Base-by-base conservation (phyloP, 2,329 filamentous ascomycete genomes). In the Fusarium nelsonii region DNA sequence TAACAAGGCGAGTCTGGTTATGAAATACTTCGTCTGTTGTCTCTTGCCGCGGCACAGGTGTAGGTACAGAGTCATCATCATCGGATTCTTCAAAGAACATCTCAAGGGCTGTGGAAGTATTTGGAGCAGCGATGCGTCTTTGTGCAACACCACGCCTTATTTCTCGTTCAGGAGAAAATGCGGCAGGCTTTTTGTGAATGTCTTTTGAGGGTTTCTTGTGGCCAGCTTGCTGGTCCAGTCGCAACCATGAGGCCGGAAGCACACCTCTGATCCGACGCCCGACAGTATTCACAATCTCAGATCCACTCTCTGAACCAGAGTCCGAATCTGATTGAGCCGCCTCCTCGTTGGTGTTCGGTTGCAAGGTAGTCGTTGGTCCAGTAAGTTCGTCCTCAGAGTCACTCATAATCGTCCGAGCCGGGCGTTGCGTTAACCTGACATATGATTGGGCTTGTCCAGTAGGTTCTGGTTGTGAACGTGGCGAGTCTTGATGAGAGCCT, bases 211-310 rank as follows among this genome's bases (percentile, higher is more conserved):
- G 72, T 56, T 77, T 80, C 59, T 74, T 71, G 16, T 73, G 73
- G 69, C 73, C 77, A 32, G 78, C 67, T 57, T 84, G 80, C 59
- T 86, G 84, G 71, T 90, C 87, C 26, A 91, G 76, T 41, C 88
- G 84, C 57, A 91, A 81, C 85, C 88, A 90, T 8, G 89, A 91
- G n/a, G 89, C 89, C 39, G 89, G 89, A 44, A 91, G 81, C 9
- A 91, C 88, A 23, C 88, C 88, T 54, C 83, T 83, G 48, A 91
- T 87, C 52, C 82, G 81, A 53, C 78, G 83, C 36, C 80, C 79
- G 58, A 81, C 78, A 20, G 73, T 75, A 28, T 81, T 75, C n/a
- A 78, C 79, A 14, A 79, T 73, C 26, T 85, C 82, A 3, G 79
- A 78, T 5, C 83, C 84, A 50, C 78, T 82, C 36, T 68, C 67